Conservation (phyloP, 495 filamentous ascomycete genomes). For the Lindgomyces ingoldianus region DNA sequence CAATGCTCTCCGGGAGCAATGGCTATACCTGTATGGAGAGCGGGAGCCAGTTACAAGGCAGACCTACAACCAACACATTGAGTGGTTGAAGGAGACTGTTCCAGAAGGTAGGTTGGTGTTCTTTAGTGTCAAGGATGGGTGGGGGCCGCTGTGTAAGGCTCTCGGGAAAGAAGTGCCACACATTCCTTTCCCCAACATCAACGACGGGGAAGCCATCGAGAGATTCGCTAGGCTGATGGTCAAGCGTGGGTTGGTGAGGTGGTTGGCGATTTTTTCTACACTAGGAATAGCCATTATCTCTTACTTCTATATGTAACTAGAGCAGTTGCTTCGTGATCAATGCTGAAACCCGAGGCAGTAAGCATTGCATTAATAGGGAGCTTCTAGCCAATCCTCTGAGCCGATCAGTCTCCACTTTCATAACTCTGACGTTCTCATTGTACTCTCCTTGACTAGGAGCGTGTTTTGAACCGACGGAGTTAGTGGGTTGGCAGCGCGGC, state of each 20-base stretch:
- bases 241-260: conserved; percentile 8
- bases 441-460: too few relatives aligned
- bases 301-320: too few relatives aligned
- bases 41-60: not conserved
- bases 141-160: conserved; percentile 36
- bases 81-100: conserved; percentile 17
- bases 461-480: too few relatives aligned
- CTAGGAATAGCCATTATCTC: conserved; percentile 1
- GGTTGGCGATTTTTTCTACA: conserved; percentile 18
- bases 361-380: too few relatives aligned
- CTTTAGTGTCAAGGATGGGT: conserved; percentile 30
- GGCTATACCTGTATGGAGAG: conserved; percentile 4
- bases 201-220: conserved; percentile 31
- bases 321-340: too few relatives aligned
- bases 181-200: conserved; percentile 30
- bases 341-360: too few relatives aligned
- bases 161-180: conserved; percentile 22
- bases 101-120: conserved; percentile 29
- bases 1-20: conserved; percentile 7
- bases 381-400: too few relatives aligned
- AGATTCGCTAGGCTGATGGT: conserved; percentile 5
- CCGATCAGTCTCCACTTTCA: too few relatives aligned
- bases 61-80: conserved; percentile 9
- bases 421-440: too few relatives aligned
- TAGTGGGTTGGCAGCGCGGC: too few relatives aligned